Percentiles rank a stretch among this genome's conserved stretches.
These are phyloP conservation scores for Aspergillus conjunctus DNA, from an alignment of 495 filamentous ascomycete species.

Conservation along the genomic window DNA sequence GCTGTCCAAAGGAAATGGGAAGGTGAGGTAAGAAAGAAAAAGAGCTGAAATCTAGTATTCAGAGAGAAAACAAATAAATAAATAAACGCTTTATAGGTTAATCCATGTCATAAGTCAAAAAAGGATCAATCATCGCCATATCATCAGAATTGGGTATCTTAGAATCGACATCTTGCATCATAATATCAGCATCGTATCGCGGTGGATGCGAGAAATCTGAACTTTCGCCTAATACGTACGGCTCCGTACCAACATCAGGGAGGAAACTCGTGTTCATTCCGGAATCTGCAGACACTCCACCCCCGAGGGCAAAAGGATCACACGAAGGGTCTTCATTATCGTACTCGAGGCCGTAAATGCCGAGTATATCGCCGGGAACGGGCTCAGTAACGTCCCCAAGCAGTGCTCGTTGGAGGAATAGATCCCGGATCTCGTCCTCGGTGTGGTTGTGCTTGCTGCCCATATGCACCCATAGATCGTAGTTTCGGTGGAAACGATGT, in stretches of 20 bases:
- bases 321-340: conserved; percentile 33
- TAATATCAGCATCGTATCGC: conserved; percentile 28
- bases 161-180: conserved; percentile 36
- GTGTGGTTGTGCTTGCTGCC: conserved; percentile 51
- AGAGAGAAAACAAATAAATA: conserved; percentile 3
- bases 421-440: conserved; percentile 53
- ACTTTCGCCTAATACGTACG: conserved; percentile 12
- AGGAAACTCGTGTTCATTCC: not conserved
- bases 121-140: conserved; percentile 41
- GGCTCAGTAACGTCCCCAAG: conserved; percentile 35
- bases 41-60: not conserved
- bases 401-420: conserved; percentile 48
- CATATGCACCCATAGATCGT: conserved; percentile 70
- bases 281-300: conserved; percentile 5
- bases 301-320: conserved; percentile 21
- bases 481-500: conserved; percentile 64
- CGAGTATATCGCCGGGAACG: conserved; percentile 35
- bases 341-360: conserved; percentile 49
- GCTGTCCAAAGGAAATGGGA: not conserved
- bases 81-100: conserved; percentile 20
- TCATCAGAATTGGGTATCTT: conserved; percentile 40
- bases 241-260: conserved; percentile 5
- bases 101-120: conserved; percentile 37
- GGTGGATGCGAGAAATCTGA: conserved; percentile 15
- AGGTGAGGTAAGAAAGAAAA: conserved; percentile 1